phyloP scores from a whole-genome alignment of 2,329 filamentous ascomycete genomes.

The Lecanicillium sp. region DNA sequence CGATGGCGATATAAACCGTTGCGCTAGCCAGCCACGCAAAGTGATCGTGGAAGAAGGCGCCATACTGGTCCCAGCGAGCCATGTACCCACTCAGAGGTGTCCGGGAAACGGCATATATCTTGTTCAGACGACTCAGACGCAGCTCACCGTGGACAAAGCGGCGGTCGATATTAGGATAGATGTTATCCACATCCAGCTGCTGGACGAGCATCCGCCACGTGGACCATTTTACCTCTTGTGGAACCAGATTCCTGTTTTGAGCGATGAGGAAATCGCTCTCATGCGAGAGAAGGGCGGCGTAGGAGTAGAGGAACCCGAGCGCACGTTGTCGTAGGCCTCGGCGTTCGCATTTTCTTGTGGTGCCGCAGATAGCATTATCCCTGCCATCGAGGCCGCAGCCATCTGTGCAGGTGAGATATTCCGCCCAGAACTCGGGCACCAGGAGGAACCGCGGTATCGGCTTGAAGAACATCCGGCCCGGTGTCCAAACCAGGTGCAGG shows the following conservation, averaged over 20 bases:
- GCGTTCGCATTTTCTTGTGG: background rate
- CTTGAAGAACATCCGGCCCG: constrained; percentile 23
- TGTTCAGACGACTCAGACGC: constrained; percentile 30
- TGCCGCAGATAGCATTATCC: constrained; percentile 15
- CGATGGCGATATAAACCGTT: constrained; percentile 34
- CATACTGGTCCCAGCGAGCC: constrained; percentile 24
- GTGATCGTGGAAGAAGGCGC: constrained; percentile 33
- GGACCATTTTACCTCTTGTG: background rate
- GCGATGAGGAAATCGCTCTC: constrained; percentile 29
- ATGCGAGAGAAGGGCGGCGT: constrained; percentile 23
- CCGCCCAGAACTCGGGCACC: constrained; percentile 8
- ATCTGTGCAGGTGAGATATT: background rate
- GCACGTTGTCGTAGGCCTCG: background rate
- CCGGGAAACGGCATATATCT: constrained; percentile 26
- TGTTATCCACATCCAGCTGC: background rate
- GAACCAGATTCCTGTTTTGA: background rate
- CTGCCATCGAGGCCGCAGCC: background rate
- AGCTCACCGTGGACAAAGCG: constrained; percentile 27
- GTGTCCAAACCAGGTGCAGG: constrained; percentile 21
- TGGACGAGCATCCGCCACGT: background rate
- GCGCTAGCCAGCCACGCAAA: constrained; percentile 30
- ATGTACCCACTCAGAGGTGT: constrained; percentile 17
- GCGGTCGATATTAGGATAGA: background rate
- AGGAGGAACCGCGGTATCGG: constrained; percentile 27
- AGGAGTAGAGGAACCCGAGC: constrained; percentile 23